These are phyloP conservation scores for Platanthera zijinensis DNA, from an alignment of 106 monocot genomes.

Conservation along the genomic window DNA sequence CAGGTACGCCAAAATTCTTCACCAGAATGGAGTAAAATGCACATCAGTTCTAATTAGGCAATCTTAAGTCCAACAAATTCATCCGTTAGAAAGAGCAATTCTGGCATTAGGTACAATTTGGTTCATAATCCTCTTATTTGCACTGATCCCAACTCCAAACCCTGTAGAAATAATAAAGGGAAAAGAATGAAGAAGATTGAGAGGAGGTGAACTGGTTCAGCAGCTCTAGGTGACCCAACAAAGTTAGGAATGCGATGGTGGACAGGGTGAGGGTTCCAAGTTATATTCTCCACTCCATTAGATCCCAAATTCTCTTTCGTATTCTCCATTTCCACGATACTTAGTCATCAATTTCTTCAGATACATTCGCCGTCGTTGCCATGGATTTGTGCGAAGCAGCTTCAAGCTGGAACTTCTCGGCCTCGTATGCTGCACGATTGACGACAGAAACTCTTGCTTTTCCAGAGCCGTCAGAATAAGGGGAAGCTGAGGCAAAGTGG, in stretches of 20 bases:
- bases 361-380: conserved; percentile 18
- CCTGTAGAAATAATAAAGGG: too few relatives aligned
- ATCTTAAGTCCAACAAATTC: too few relatives aligned
- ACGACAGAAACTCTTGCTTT: conserved; percentile 16
- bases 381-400: conserved; percentile 60
- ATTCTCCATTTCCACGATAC: conserved; percentile 90
- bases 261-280: conserved; percentile 75
- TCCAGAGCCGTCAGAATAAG: background rate
- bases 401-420: conserved; percentile 66
- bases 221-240: conserved; percentile 54
- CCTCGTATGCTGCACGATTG: conserved; percentile 62
- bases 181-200: background rate
- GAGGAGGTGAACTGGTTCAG: conserved; percentile 22
- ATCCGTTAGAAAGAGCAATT: too few relatives aligned
- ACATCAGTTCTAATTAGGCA: too few relatives aligned
- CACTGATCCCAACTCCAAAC: too few relatives aligned
- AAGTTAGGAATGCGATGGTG: conserved; percentile 96
- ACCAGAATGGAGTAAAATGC: too few relatives aligned
- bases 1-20: too few relatives aligned
- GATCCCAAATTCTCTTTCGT: conserved; percentile 70
- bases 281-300: conserved; percentile 64
- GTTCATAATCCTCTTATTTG: too few relatives aligned
- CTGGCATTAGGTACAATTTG: too few relatives aligned
- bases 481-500: background rate
- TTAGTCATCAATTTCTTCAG: conserved; percentile 24